Base-by-base conservation (phyloP, 2,329 filamentous ascomycete genomes). In the Tolypocladium guangdongense region DNA sequence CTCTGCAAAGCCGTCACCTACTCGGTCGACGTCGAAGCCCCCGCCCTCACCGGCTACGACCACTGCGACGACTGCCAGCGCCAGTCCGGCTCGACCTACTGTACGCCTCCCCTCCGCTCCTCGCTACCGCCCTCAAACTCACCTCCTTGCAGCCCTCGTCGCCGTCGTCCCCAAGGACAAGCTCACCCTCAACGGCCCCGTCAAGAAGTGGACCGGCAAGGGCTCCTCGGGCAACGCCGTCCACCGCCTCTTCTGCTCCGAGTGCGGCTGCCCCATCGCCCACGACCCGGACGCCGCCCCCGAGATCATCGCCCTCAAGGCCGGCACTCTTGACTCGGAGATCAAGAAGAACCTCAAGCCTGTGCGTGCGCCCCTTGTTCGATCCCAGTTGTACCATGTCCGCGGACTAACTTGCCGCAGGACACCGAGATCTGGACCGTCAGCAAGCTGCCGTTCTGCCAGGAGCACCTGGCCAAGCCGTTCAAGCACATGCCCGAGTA, bases 61-160 rank as follows among this genome's bases (percentile, higher is more conserved):
- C 83, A 87, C 74, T 87, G 83, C 63, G 83, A 87, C 64, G 83
- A 86, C 70, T 87, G 83, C 76, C 83, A 87, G 71, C 82, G 83
- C 64, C 83, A 87, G 71, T 78, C 71, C 50, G 83, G 83, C 58
- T 86, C 82, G 20, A 85, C 83, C 54, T 87, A 87, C 69, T 86
- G 80, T 83, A 68, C 58, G 78, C 65, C 30, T 36, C 36, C 18
- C 22, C 11, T 11, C 4, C n/a, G 32, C 22, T 41, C 37, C 24
- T 45, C 32, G 16, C 37, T 35, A 12, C 12, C 22, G 3, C 32
- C 47, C 18, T 4, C 24, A 35, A 46, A 22, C 45, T 45, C 18
- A 20, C 33, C n/a, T 14, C 37, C 35, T 11, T 38, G n/a, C 58
- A 86, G 80, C 83, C 52, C 81, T 86, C 55, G 83, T 87, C 58